A percentile compares a stretch with the other conserved stretches of the same genome.
Evolutionary conservation across 2,329 filamentous ascomycete genomes (phyloP).

Genomic region (Phoma sp.): DNA sequence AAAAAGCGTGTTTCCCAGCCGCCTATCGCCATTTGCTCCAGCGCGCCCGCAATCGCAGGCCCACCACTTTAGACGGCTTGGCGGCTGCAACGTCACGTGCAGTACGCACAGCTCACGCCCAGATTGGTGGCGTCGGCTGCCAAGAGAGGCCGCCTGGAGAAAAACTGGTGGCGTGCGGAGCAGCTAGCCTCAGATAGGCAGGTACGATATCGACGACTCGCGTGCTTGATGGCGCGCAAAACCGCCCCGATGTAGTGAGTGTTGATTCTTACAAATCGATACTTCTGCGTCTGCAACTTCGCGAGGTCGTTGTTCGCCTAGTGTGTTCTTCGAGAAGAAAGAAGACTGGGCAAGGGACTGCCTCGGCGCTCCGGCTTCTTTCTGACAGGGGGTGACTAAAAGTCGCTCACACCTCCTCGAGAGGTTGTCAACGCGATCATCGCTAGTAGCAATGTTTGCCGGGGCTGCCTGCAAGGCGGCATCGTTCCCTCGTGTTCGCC

Average conservation of each 20-base stretch:
- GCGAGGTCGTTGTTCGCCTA: not conserved
- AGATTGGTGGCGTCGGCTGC: slow-evolving; percentile 21
- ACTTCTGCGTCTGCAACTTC: slow-evolving; percentile 2
- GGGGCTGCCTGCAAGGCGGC: not conserved
- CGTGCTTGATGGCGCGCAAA: slow-evolving; percentile 12
- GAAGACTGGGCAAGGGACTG: not conserved
- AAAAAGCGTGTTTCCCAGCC: slow-evolving; percentile 33
- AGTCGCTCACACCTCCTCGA: not conserved
- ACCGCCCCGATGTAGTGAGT: slow-evolving; percentile 7
- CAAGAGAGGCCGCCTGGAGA: slow-evolving; percentile 9
- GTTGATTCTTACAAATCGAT: slow-evolving; percentile 15
- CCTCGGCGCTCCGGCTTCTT: not conserved
- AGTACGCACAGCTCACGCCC: slow-evolving; percentile 8
- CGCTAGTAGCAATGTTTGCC: not conserved
- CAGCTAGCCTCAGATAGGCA: slow-evolving; percentile 12
- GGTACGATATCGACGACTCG: slow-evolving; percentile 7
- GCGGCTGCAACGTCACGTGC: slow-evolving; percentile 19
- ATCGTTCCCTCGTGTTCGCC: slow-evolving; percentile 4
- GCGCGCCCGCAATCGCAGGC: slow-evolving; percentile 15
- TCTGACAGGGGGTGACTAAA: not conserved
- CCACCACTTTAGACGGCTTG: slow-evolving; percentile 25
- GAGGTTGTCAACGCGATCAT: not conserved
- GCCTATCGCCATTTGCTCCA: slow-evolving; percentile 28
- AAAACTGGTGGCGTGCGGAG: slow-evolving; percentile 10
- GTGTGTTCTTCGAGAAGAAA: not conserved